phyloP scores from a whole-genome alignment of 2,329 filamentous ascomycete species.

The Trichoderma arundinaceum region DNA sequence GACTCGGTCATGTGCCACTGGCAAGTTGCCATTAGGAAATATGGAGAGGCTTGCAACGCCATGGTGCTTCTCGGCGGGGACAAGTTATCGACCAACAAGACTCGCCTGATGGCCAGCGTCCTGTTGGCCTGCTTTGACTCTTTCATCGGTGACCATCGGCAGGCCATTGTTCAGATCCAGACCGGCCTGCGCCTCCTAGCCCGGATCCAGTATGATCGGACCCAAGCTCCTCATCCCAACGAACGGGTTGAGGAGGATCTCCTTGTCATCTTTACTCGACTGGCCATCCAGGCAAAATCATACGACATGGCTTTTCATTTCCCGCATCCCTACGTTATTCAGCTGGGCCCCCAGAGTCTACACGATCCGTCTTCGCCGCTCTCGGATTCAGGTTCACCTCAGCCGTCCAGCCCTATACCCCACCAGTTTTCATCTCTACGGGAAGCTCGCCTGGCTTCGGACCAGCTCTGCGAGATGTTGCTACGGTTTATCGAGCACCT shows the following conservation, averaged over 20 bases:
- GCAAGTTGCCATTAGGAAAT: slow-evolving; percentile 65
- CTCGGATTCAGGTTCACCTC: slow-evolving; percentile 52
- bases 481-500: slow-evolving; percentile 65
- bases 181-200: slow-evolving; percentile 61
- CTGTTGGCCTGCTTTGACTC: slow-evolving; percentile 72
- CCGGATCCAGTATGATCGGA: slow-evolving; percentile 46
- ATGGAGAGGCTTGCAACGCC: slow-evolving; percentile 61
- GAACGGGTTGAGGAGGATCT: slow-evolving; percentile 64
- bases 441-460: slow-evolving; percentile 63
- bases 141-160: slow-evolving; percentile 67
- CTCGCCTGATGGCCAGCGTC: slow-evolving; percentile 67
- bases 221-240: slow-evolving; percentile 38
- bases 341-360: slow-evolving; percentile 46
- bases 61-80: slow-evolving; percentile 53
- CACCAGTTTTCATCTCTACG: slow-evolving; percentile 54
- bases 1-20: slow-evolving; percentile 57
- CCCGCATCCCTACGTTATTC: slow-evolving; percentile 65
- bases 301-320: slow-evolving; percentile 74
- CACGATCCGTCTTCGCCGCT: slow-evolving; percentile 41
- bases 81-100: slow-evolving; percentile 55
- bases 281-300: slow-evolving; percentile 69
- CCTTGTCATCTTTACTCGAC: slow-evolving; percentile 66
- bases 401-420: slow-evolving; percentile 39
- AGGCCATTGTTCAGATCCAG: slow-evolving; percentile 67
- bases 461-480: slow-evolving; percentile 61